These are phyloP conservation scores for Phialemoniopsis sp. DNA, from an alignment of 2,329 filamentous ascomycete genomes.

Conservation along the genomic window DNA sequence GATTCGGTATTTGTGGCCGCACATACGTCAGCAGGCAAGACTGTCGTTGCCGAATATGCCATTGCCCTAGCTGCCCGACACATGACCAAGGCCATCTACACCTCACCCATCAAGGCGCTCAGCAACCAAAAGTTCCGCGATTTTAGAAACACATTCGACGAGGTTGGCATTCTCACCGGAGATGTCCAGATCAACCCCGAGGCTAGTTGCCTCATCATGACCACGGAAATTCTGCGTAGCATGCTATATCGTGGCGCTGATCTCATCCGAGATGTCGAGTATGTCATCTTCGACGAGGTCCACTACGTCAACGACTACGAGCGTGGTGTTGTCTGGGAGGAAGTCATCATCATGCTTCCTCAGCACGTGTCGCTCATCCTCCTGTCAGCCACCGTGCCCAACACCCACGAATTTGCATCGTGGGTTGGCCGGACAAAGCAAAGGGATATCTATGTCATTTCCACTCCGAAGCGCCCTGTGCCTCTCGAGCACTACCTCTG, in stretches of 20 bases:
- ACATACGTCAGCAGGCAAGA: constrained; percentile 96
- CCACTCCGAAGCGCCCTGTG: constrained; percentile 90
- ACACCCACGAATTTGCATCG: constrained; percentile 95
- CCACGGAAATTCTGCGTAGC: constrained; percentile 93
- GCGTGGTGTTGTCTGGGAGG: constrained; percentile 97
- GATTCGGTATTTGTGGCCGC: constrained; percentile 98
- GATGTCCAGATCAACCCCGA: constrained; percentile 98
- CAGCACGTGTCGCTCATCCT: constrained; percentile 95
- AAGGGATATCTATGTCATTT: constrained; percentile 98
- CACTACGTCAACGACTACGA: constrained; percentile 98
- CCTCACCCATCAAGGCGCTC: constrained; percentile 94
- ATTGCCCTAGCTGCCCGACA: constrained; percentile 95
- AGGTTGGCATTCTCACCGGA: constrained; percentile 94
- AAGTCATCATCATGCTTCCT: constrained; percentile 98
- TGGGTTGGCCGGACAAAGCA: constrained; percentile 98
- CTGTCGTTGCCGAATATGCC: constrained; percentile 95
- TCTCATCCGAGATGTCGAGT: constrained; percentile 94
- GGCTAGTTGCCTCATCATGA: constrained; percentile 98
- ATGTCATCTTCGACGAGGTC: constrained; percentile 98
- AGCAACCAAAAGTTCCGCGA: constrained; percentile 99
- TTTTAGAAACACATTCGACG: constrained; percentile 84
- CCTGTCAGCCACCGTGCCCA: constrained; percentile 92
- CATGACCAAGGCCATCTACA: constrained; percentile 99
- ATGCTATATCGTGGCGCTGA: constrained; percentile 98
- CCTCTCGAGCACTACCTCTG: constrained; percentile 95